A percentile compares a stretch with the other conserved stretches of the same genome.
Conservation (phyloP, 805 yeast species). For the Debaryomyces prosopidis region DNA sequence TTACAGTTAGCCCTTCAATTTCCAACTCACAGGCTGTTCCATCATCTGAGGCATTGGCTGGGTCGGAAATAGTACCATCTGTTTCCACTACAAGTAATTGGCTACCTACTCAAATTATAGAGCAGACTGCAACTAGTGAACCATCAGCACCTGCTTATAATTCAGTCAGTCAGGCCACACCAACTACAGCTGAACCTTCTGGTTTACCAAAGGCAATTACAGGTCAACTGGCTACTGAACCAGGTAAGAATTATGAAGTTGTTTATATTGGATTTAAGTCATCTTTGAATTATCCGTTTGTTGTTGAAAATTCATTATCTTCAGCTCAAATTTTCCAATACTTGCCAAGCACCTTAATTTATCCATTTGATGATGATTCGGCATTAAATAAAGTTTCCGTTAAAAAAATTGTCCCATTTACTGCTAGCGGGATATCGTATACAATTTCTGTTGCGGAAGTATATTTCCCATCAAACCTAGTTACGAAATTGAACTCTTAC, state of each 20-base stretch:
- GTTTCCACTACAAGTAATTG: conserved; percentile 17
- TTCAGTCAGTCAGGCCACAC: conserved; percentile 29
- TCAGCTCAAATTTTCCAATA: conserved; percentile 85
- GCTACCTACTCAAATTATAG: conserved; percentile 38
- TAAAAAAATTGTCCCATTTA: conserved; percentile 72
- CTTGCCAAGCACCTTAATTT: conserved; percentile 70
- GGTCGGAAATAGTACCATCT: conserved; percentile 9
- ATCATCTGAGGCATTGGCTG: conserved; percentile 6
- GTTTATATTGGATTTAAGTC: conserved; percentile 78
- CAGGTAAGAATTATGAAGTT: conserved; percentile 47
- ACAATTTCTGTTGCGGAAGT: conserved; percentile 87
- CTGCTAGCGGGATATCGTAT: conserved; percentile 52
- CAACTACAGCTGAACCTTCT: conserved; percentile 35
- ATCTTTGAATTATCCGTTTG: conserved; percentile 81
- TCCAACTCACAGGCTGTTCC: neutral
- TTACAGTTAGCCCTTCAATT: neutral
- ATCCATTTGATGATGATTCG: conserved; percentile 50
- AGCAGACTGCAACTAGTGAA: conserved; percentile 18
- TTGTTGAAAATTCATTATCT: conserved; percentile 67
- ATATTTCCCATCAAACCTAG: conserved; percentile 64
- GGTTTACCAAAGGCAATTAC: conserved; percentile 78
- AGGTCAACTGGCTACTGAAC: conserved; percentile 55
- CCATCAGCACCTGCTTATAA: conserved; percentile 33
- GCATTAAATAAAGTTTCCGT: conserved; percentile 52
- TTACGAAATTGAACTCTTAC: conserved; percentile 48